A percentile compares a stretch with the other conserved stretches of the same genome.
These are phyloP conservation scores for Coemansia sp. DNA, from an alignment of 192 early-diverging fungal genomes.

Conservation along the genomic window DNA sequence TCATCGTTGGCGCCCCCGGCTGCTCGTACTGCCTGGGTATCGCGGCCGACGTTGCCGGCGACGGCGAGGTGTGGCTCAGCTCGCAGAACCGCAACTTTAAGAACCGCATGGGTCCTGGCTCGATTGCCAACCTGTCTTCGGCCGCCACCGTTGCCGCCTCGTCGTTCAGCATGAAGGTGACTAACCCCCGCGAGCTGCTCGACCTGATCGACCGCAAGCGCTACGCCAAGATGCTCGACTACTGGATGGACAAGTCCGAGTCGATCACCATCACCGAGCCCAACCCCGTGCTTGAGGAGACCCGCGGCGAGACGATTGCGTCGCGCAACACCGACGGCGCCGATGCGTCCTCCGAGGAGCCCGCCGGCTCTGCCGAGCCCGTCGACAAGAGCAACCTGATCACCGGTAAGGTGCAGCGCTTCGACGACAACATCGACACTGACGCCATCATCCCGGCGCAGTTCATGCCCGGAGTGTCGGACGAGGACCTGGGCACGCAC, in stretches of 20 bases:
- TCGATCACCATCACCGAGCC: slow-evolving; percentile 64
- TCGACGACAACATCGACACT: slow-evolving; percentile 74
- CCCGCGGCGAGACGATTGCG: slow-evolving; percentile 36
- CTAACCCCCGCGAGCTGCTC: slow-evolving; percentile 64
- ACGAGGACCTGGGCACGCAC: slow-evolving; percentile 65
- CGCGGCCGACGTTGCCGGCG: slow-evolving; percentile 71
- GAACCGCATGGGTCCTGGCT: slow-evolving; percentile 80
- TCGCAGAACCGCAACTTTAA: slow-evolving; percentile 85
- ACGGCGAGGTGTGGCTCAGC: slow-evolving; percentile 77
- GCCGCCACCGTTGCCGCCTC: slow-evolving; percentile 79
- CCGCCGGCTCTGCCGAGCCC: slow-evolving; percentile 5
- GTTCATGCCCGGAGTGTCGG: slow-evolving; percentile 68
- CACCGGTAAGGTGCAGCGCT: slow-evolving; percentile 65
- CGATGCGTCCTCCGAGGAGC: neutral
- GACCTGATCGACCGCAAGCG: slow-evolving; percentile 60
- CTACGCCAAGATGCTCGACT: slow-evolving; percentile 61
- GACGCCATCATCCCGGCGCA: slow-evolving; percentile 78
- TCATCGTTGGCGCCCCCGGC: slow-evolving; percentile 70
- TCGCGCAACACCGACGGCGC: slow-evolving; percentile 38
- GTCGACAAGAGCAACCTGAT: slow-evolving; percentile 49
- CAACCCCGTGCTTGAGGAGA: slow-evolving; percentile 53
- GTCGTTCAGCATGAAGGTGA: slow-evolving; percentile 68
- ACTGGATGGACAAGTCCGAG: slow-evolving; percentile 63
- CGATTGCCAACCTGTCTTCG: slow-evolving; percentile 73
- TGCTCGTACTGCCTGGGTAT: slow-evolving; percentile 80